Percentiles rank a stretch among this genome's conserved stretches.
phyloP scores from a whole-genome alignment of 2,329 filamentous ascomycete genomes.

The Trichophaea hybrida region DNA sequence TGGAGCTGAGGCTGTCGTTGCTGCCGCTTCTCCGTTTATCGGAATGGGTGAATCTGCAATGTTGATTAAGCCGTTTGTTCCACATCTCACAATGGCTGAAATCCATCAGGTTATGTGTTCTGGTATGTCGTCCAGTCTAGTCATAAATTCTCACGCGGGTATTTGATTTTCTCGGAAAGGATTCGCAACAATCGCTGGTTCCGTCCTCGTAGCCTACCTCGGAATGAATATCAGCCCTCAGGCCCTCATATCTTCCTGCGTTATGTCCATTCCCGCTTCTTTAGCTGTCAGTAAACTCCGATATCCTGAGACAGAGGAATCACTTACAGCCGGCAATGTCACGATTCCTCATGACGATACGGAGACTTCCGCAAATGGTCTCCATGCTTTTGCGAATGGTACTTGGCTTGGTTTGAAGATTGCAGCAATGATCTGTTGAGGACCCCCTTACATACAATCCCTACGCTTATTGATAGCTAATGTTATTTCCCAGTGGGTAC shows the following conservation, averaged over 20 bases:
- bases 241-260: slow-evolving; percentile 76
- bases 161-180: background rate
- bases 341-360: slow-evolving; percentile 61
- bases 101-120: slow-evolving; percentile 87
- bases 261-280: slow-evolving; percentile 90
- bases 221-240: slow-evolving; percentile 68
- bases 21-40: slow-evolving; percentile 83
- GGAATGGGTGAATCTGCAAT: slow-evolving; percentile 89
- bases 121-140: slow-evolving; percentile 38
- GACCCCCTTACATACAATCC: background rate
- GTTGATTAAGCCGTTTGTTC: slow-evolving; percentile 75
- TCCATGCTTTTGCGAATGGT: slow-evolving; percentile 75
- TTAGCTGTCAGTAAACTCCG: slow-evolving; percentile 79
- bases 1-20: slow-evolving; percentile 84
- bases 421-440: slow-evolving; percentile 54
- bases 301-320: slow-evolving; percentile 77
- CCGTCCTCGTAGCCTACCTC: slow-evolving; percentile 75
- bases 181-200: slow-evolving; percentile 77
- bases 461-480: background rate
- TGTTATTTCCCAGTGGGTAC: slow-evolving; percentile 38
- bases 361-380: slow-evolving; percentile 61
- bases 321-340: slow-evolving; percentile 65
- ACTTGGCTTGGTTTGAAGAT: slow-evolving; percentile 79
- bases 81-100: slow-evolving; percentile 73
- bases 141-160: slow-evolving; percentile 2